Percentiles rank a stretch among this genome's conserved stretches.
phyloP scores from a whole-genome alignment of 192 early-diverging fungal species.

The Gryganskiella cystojenkinii region DNA sequence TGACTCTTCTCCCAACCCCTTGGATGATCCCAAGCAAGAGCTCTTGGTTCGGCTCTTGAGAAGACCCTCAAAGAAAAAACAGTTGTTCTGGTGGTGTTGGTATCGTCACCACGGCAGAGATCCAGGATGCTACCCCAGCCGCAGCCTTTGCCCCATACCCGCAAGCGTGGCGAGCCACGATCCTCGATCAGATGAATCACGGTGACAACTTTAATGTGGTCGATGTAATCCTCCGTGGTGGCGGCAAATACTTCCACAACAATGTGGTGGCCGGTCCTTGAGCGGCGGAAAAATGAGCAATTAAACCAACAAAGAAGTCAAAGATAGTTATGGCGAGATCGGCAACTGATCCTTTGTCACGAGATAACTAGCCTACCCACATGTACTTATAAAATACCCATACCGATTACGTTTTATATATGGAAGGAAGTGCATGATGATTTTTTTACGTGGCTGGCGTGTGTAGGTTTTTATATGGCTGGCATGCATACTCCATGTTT shows the following conservation, averaged over 20 bases:
- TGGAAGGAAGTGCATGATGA: too few species aligned
- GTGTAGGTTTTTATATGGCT: too few species aligned
- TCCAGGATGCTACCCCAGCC: constrained; percentile 71
- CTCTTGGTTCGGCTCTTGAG: constrained; percentile 64
- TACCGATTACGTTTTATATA: too few species aligned
- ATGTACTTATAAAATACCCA: too few species aligned
- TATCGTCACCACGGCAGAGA: constrained; percentile 65
- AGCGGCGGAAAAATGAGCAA: too few species aligned
- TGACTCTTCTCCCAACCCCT: constrained; percentile 61
- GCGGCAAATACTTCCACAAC: constrained; percentile 61
- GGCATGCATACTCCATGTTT: too few species aligned
- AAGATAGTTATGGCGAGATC: too few species aligned
- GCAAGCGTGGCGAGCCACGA: constrained; percentile 55
- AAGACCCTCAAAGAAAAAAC: constrained; percentile 57
- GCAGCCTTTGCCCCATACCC: constrained; percentile 67
- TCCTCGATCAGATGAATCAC: constrained; percentile 63
- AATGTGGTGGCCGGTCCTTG: constrained; percentile 22
- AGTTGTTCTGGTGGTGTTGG: constrained; percentile 60
- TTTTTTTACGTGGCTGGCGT: too few species aligned
- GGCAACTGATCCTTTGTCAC: too few species aligned
- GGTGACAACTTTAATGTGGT: constrained; percentile 55
- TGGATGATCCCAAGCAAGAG: constrained; percentile 72
- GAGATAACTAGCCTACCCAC: too few species aligned
- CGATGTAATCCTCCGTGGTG: constrained; percentile 69
- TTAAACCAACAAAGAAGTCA: too few species aligned